Evolutionary conservation across 78 protist species (phyloP), one percentile per base, ranked within the genome.

Genomic region (Monosiga brevicollis): DNA sequence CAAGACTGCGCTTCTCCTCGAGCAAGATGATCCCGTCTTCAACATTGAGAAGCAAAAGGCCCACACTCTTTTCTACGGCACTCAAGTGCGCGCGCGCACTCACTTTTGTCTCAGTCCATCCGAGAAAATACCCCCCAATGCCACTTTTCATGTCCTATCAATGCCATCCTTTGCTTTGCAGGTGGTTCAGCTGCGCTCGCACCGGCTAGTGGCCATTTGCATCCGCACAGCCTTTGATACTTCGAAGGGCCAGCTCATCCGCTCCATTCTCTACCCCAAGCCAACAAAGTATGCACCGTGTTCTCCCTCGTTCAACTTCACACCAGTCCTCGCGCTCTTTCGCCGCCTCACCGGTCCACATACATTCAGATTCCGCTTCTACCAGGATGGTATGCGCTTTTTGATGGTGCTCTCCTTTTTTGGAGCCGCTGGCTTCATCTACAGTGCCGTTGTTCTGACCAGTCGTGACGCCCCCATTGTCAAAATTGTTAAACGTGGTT

Each of bases 231-330:
- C 92, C 35, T 90, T 89, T 43, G 25, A 37, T 39, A 90, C 97
- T n/a, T 41, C 93, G 20, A 90, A 91, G 74, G 97, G 97, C 38
- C 36, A 38, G 41, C 79, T 92, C 2, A 38, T 94, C 25, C 75
- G 86, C 3, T 85, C 91, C 42, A 91, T 95, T 26, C 70, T 92
- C 15, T 91, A 80, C 83, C 97, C 95, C 34, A 80, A 82, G 83
- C 89, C 86, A 73, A 83, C 92, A 1, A 37, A n/a, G n/a, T n/a
- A n/a, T n/a, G n/a, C n/a, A n/a, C n/a, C n/a, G n/a, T n/a, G n/a
- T n/a, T n/a, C n/a, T n/a, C n/a, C n/a, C n/a, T n/a, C n/a, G n/a
- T n/a, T n/a, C n/a, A n/a, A n/a, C n/a, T n/a, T n/a, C n/a, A n/a
- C n/a, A n/a, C n/a, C n/a, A n/a, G n/a, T n/a, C n/a, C n/a, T n/a